phyloP scores from a whole-genome alignment of 768 basidiomycete species.

The Suillus brevipes region DNA sequence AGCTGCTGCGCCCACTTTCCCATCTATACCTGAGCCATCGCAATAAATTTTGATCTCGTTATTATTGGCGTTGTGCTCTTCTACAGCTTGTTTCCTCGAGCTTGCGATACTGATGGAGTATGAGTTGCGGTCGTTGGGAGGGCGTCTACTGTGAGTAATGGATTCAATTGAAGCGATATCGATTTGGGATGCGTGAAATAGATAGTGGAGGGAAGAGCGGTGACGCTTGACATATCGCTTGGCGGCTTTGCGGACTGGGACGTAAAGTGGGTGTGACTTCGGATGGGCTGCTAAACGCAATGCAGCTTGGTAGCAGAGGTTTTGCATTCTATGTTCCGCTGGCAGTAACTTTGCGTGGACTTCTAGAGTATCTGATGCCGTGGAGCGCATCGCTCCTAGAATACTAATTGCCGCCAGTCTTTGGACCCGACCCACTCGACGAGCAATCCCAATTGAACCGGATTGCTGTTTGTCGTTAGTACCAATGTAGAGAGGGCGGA shows the following conservation, averaged over 20 bases:
- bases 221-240: background rate
- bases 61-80: background rate
- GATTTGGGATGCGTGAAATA: background rate
- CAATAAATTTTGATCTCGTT: constrained; percentile 14
- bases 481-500: background rate
- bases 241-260: background rate
- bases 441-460: background rate
- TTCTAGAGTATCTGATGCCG: constrained; percentile 19
- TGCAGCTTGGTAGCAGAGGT: background rate
- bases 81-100: background rate
- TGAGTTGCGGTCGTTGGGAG: background rate
- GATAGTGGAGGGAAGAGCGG: background rate
- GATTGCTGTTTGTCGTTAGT: background rate
- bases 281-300: background rate
- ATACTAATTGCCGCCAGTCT: constrained; percentile 4
- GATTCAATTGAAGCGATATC: background rate
- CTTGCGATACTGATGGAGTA: background rate
- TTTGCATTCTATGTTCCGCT: constrained; percentile 5
- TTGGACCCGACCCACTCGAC: background rate
- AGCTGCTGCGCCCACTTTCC: constrained; percentile 20
- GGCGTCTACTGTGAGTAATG: background rate
- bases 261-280: background rate
- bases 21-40: constrained; percentile 20
- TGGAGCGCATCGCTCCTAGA: constrained; percentile 16
- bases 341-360: constrained; percentile 23